Evolutionary conservation across 495 filamentous ascomycete species (phyloP).

Genomic region (Chaetomium tenue): DNA sequence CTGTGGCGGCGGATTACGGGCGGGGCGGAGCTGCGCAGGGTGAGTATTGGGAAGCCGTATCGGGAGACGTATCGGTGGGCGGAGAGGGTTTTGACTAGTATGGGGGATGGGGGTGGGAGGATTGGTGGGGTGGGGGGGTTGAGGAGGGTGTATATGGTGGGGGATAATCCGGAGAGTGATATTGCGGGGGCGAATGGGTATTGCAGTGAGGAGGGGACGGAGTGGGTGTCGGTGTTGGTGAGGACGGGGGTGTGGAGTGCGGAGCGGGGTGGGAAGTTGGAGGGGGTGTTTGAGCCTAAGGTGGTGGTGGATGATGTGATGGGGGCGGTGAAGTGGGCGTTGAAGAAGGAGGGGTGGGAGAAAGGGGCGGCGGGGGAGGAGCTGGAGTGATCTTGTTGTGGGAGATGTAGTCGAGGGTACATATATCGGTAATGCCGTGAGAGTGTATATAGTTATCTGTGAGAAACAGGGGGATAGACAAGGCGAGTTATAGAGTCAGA

Average conservation of each 20-base stretch:
- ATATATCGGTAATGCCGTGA: too few species aligned
- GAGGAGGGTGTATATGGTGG: slow-evolving; percentile 88
- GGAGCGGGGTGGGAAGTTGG: slow-evolving; percentile 38
- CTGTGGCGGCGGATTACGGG: slow-evolving; percentile 72
- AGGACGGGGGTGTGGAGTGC: slow-evolving; percentile 76
- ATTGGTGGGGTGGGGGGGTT: slow-evolving; percentile 24
- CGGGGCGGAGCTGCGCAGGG: slow-evolving; percentile 58
- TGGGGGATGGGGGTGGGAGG: slow-evolving; percentile 39
- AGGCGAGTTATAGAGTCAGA: too few species aligned
- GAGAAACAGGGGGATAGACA: too few species aligned
- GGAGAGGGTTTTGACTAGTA: slow-evolving; percentile 63
- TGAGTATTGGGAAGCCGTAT: slow-evolving; percentile 81
- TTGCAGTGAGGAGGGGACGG: slow-evolving; percentile 58
- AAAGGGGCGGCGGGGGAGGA: not conserved
- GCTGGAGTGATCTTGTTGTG: not conserved
- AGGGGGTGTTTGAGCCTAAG: slow-evolving; percentile 45
- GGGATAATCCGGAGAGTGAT: slow-evolving; percentile 92
- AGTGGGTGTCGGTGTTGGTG: slow-evolving; percentile 81
- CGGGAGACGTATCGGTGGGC: slow-evolving; percentile 77
- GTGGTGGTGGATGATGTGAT: slow-evolving; percentile 63
- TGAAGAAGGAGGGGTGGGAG: slow-evolving; percentile 41
- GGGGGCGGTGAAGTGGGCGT: slow-evolving; percentile 45
- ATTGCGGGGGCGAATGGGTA: slow-evolving; percentile 86
- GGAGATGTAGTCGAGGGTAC: too few species aligned
- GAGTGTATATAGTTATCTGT: too few species aligned